Conservation (phyloP, 306 rosid species). For the Prunus mongolica region DNA sequence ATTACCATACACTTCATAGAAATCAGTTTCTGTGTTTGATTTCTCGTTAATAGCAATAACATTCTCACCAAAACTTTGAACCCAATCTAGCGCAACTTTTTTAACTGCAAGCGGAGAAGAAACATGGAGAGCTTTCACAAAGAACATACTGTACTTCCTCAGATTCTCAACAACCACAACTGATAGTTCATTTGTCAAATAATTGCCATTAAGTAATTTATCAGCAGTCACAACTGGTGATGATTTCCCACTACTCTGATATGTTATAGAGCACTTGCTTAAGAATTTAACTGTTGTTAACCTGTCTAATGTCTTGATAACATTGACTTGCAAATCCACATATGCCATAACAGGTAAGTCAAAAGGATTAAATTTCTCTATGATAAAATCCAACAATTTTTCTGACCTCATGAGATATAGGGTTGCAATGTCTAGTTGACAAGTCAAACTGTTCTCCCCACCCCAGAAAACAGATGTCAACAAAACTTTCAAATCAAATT, state of each 20-base stretch:
- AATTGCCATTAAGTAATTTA: constrained; percentile 24
- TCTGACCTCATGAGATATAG: constrained; percentile 60
- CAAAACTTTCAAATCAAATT: constrained; percentile 77
- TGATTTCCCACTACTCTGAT: constrained; percentile 32
- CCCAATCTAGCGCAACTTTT: constrained; percentile 67
- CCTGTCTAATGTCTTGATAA: constrained; percentile 65
- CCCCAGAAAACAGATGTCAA: constrained; percentile 58
- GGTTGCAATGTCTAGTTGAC: constrained; percentile 43
- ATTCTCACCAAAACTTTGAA: constrained; percentile 62
- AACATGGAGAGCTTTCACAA: constrained; percentile 62
- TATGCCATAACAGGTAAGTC: constrained; percentile 53
- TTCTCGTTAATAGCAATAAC: constrained; percentile 44
- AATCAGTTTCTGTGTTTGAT: constrained; percentile 32
- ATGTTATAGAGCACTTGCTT: constrained; percentile 48
- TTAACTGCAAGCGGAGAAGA: constrained; percentile 81
- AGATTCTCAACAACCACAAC: constrained; percentile 54
- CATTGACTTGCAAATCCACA: constrained; percentile 69
- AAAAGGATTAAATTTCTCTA: constrained; percentile 65
- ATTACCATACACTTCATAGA: constrained; percentile 44
- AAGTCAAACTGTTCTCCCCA: constrained; percentile 48
- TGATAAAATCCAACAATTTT: constrained; percentile 51
- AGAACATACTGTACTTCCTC: constrained; percentile 47
- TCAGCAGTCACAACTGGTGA: constrained; percentile 30
- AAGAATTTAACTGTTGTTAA: constrained; percentile 56
- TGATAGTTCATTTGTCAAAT: constrained; percentile 31